phyloP scores from a whole-genome alignment of 352 stramenopile species.

The Phytophthora hybrid region DNA sequence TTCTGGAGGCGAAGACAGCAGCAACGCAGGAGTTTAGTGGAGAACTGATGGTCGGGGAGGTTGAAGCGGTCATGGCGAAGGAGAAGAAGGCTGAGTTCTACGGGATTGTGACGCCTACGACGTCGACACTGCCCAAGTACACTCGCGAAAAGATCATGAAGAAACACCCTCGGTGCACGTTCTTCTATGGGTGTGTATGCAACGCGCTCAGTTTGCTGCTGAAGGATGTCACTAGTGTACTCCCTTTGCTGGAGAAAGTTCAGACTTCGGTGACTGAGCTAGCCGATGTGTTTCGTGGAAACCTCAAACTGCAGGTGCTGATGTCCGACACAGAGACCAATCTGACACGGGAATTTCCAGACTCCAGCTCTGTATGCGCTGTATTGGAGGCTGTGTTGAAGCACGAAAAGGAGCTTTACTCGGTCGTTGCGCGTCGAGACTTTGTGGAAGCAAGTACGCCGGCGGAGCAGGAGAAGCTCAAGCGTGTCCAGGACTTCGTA shows the following conservation, averaged over 20 bases:
- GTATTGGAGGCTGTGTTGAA: conserved; percentile 60
- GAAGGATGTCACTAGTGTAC: conserved; percentile 54
- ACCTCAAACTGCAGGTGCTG: conserved; percentile 51
- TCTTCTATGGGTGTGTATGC: conserved; percentile 73
- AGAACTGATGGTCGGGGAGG: conserved; percentile 50
- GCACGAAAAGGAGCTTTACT: conserved; percentile 61
- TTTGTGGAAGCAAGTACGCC: conserved; percentile 58
- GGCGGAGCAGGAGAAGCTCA: conserved; percentile 55
- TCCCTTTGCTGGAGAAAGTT: conserved; percentile 61
- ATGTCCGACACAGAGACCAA: conserved; percentile 23
- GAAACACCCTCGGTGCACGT: conserved; percentile 64
- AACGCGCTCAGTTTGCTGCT: conserved; percentile 61
- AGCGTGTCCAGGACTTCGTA: conserved; percentile 73
- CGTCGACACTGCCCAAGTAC: conserved; percentile 44
- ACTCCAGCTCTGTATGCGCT: conserved; percentile 41
- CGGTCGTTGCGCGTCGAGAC: conserved; percentile 61
- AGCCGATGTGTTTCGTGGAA: conserved; percentile 52
- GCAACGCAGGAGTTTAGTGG: conserved; percentile 9
- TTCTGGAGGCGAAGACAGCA: conserved; percentile 49
- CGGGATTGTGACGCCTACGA: conserved; percentile 61
- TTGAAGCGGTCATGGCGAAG: conserved; percentile 59
- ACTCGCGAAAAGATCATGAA: conserved; percentile 64
- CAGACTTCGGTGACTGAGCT: conserved; percentile 51
- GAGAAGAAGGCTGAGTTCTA: conserved; percentile 64
- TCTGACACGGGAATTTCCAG: conserved; percentile 31